Percentiles rank a stretch among this genome's conserved stretches.
Conservation (phyloP, 805 yeast species). For the Kregervanrija fluxuum region DNA sequence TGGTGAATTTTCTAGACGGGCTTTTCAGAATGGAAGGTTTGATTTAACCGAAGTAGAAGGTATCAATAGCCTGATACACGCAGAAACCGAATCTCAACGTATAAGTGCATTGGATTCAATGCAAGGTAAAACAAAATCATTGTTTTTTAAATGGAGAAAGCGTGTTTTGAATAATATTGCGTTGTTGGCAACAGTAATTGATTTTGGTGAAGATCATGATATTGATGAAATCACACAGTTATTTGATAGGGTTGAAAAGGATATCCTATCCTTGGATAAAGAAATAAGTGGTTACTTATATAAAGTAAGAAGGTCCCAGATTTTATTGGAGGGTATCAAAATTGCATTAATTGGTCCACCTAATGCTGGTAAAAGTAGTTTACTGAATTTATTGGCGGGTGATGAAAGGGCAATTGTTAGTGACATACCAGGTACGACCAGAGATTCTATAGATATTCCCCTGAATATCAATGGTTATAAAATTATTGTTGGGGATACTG, state of each 20-base stretch:
- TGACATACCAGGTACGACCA: slow-evolving; percentile 85
- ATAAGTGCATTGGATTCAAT: slow-evolving; percentile 66
- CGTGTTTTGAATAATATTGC: slow-evolving; percentile 62
- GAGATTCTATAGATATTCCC: slow-evolving; percentile 80
- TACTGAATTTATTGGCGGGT: slow-evolving; percentile 67
- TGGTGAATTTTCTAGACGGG: slow-evolving; percentile 87
- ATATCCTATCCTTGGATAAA: slow-evolving; percentile 33
- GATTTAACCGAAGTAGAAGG: slow-evolving; percentile 92
- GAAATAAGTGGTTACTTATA: slow-evolving; percentile 40
- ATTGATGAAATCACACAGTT: slow-evolving; percentile 55
- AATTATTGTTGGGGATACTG: slow-evolving; percentile 83
- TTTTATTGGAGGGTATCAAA: slow-evolving; percentile 66
- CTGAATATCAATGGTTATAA: slow-evolving; percentile 80
- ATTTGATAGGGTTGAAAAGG: slow-evolving; percentile 40
- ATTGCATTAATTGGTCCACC: slow-evolving; percentile 83
- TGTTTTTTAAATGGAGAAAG: slow-evolving; percentile 62
- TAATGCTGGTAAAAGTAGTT: slow-evolving; percentile 91
- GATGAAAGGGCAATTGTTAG: slow-evolving; percentile 89
- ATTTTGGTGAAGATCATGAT: slow-evolving; percentile 92
- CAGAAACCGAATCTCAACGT: slow-evolving; percentile 89
- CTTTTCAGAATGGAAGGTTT: slow-evolving; percentile 74
- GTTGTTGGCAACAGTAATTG: slow-evolving; percentile 77
- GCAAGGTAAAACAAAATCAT: slow-evolving; percentile 52
- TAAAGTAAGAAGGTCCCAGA: slow-evolving; percentile 49
- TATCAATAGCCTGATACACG: slow-evolving; percentile 78